Evolutionary conservation across 1,284 basidiomycete species (phyloP).

Genomic region (Heliocybe sulcata): DNA sequence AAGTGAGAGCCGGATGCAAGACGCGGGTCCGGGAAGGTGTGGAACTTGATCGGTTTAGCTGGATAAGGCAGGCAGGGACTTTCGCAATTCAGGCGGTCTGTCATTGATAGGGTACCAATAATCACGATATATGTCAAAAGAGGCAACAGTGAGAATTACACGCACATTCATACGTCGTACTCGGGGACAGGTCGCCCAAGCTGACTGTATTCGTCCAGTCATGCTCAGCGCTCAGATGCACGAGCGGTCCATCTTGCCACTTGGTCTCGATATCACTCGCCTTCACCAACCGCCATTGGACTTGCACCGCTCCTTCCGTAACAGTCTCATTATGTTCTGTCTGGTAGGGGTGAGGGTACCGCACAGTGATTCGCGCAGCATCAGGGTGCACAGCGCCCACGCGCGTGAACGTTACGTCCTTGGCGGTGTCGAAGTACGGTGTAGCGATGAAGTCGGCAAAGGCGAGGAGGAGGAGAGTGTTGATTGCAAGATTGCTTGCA

Average conservation of each 20-base stretch:
- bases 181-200: constrained; percentile 60
- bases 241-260: constrained; percentile 49
- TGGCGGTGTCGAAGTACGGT: constrained; percentile 46
- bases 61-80: constrained; percentile 42
- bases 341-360: constrained; percentile 37
- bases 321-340: background rate
- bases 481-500: constrained; percentile 36
- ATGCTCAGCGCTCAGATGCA: constrained; percentile 33
- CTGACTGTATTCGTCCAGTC: constrained; percentile 65
- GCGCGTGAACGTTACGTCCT: constrained; percentile 53
- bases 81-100: constrained; percentile 38
- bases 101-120: constrained; percentile 28
- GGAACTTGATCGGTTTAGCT: constrained; percentile 45
- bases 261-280: constrained; percentile 12
- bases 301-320: background rate
- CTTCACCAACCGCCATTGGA: constrained; percentile 33
- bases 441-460: constrained; percentile 42
- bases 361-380: constrained; percentile 52
- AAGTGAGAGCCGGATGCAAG: constrained; percentile 47
- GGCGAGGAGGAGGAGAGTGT: constrained; percentile 42
- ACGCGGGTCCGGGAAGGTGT: constrained; percentile 62
- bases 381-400: constrained; percentile 64
- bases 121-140: constrained; percentile 8
- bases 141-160: constrained; percentile 7
- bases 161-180: constrained; percentile 69